phyloP scores from a whole-genome alignment of 306 rosid species.

The Arachis hypogaea region DNA sequence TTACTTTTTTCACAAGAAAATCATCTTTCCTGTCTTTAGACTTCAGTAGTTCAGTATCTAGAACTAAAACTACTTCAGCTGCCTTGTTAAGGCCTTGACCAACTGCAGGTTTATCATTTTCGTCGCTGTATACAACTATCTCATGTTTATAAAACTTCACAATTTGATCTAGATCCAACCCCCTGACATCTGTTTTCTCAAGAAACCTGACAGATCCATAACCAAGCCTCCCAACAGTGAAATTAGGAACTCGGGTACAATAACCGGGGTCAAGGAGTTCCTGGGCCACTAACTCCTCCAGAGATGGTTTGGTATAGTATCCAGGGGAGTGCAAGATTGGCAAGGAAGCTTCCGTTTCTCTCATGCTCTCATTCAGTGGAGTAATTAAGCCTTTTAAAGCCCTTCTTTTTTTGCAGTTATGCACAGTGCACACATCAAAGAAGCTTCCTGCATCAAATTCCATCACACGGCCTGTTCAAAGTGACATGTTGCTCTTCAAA shows the following conservation, averaged over 20 bases:
- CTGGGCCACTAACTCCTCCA: constrained; percentile 54
- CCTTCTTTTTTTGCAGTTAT: constrained; percentile 59
- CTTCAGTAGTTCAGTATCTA: constrained; percentile 45
- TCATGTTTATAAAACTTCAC: constrained; percentile 74
- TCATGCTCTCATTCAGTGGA: constrained; percentile 40
- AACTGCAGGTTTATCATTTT: constrained; percentile 68
- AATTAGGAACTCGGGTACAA: constrained; percentile 65
- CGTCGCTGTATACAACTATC: constrained; percentile 71
- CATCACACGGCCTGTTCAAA: constrained; percentile 38
- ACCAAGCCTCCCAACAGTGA: constrained; percentile 77
- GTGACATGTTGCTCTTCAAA: constrained; percentile 31
- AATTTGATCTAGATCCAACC: constrained; percentile 60
- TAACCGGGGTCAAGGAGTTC: constrained; percentile 72
- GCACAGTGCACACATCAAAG: constrained; percentile 38
- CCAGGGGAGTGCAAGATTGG: constrained; percentile 56
- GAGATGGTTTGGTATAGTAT: constrained; percentile 67
- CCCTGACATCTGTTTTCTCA: constrained; percentile 71
- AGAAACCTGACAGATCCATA: constrained; percentile 75
- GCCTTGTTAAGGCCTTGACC: constrained; percentile 89
- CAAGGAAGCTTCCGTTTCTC: constrained; percentile 45
- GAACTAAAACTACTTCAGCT: constrained; percentile 86
- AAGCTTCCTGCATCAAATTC: constrained; percentile 46
- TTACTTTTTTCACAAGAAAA: constrained; percentile 55
- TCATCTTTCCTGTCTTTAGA: constrained; percentile 43
- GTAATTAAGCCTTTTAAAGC: constrained; percentile 30